These are phyloP conservation scores for Citrus medica DNA, from an alignment of 345 rosid species.

Conservation along the genomic window DNA sequence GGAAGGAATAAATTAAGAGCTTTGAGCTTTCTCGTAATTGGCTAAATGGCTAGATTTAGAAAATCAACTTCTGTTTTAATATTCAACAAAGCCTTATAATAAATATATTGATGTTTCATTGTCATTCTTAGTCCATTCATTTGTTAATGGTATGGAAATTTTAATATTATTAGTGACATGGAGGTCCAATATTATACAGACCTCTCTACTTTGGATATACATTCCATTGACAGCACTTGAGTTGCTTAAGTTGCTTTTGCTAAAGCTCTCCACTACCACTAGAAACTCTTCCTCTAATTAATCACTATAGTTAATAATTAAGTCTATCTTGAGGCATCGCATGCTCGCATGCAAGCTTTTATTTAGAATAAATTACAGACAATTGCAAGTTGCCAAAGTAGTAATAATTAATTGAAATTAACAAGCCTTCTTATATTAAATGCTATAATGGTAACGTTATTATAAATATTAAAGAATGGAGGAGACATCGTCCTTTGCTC, in stretches of 20 bases:
- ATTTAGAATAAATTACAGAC: background rate
- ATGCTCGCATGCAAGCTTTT: background rate
- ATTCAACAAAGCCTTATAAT: background rate
- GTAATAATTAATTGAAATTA: background rate
- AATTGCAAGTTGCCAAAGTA: background rate
- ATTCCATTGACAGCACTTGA: background rate
- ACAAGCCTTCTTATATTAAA: background rate
- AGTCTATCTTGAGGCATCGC: background rate
- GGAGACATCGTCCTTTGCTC: background rate
- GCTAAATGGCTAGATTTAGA: background rate
- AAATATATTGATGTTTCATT: background rate
- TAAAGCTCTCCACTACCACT: background rate
- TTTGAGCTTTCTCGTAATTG: background rate
- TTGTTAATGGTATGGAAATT: background rate
- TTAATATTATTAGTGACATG: background rate
- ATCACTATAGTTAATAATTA: background rate
- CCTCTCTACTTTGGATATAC: background rate
- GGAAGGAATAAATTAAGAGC: background rate
- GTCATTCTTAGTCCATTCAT: background rate
- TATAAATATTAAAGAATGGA: no score
- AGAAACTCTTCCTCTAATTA: background rate
- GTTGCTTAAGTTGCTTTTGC: background rate
- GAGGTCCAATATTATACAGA: background rate
- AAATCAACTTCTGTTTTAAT: background rate
- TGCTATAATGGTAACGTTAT: background rate